Conservation (phyloP, 306 rosid species). For the Medicago lupulina region DNA sequence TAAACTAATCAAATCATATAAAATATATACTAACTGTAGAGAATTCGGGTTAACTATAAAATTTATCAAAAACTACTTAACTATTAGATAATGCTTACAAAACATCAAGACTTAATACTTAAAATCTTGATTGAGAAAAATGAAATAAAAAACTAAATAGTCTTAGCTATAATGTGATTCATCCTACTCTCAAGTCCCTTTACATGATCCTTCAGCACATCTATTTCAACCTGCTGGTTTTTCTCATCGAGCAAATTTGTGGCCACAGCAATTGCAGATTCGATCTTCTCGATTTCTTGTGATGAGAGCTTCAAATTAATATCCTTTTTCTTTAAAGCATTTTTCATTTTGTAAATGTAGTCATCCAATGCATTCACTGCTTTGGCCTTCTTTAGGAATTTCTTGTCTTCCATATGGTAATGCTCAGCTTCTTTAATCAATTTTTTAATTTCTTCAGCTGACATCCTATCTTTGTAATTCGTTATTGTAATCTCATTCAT, state of each 20-base stretch:
- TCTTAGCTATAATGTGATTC: background rate
- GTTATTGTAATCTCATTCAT: conserved; percentile 1
- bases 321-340: conserved; percentile 37
- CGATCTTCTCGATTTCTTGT: background rate
- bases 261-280: background rate
- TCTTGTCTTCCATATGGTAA: conserved; percentile 51
- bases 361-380: conserved; percentile 46
- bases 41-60: too few relatives aligned
- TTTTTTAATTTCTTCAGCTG: conserved; percentile 50
- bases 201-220: background rate
- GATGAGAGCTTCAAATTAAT: background rate
- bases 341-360: conserved; percentile 48
- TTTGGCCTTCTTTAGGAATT: conserved; percentile 43
- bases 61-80: too few relatives aligned
- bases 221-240: background rate
- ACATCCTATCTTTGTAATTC: conserved; percentile 41
- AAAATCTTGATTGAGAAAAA: too few relatives aligned
- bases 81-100: too few relatives aligned
- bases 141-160: background rate
- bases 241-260: background rate
- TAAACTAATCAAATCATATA: too few relatives aligned
- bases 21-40: too few relatives aligned
- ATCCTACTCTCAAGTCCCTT: background rate
- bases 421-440: conserved; percentile 52
- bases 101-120: too few relatives aligned